Evolutionary conservation across 1,139 yeast species (phyloP), one percentile per base, ranked within the genome.

Genomic region (Candida anutae): DNA sequence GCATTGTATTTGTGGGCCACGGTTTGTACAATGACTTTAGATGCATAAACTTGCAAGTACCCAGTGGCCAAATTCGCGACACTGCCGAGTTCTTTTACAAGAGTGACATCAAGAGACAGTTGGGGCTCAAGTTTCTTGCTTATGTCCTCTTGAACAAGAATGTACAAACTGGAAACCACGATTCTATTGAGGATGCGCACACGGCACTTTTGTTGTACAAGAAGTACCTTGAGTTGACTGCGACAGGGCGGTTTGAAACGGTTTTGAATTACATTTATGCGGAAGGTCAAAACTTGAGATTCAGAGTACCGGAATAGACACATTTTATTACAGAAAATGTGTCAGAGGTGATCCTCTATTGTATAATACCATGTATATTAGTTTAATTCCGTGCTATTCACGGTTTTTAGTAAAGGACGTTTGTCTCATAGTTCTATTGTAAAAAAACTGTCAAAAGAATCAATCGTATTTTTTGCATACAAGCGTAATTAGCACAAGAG

Each of bases 1-100:
- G 97, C 0, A 88, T 95, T 46, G 71, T 82, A 0, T 90, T 93
- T 57, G 87, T 93, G 23, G 99, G 99, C 0, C 99, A 93, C 57
- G 96, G 97, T 2, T 63, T 93, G 34, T 68, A 72, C 28, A 87
- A 85, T 41, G 99, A 93, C 58, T 93, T 93, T 63, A 65, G 96
- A 43, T 84, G 94, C 23, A 90, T 93, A 42, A 88, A 90, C 46
- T 74, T 90, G 29, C 84, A 82, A 46, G 94, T 93, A 5, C 97
- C 98, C 0, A 64, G 65, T 23, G 52, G 55, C 3, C 98, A 93
- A 51, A 88, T 93, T 16, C 65, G 94, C 31, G 99, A 93, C 50
- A 93, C 99, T 0, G 78, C 85, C 1, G 77, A 80, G 26, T 73
- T 85, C 33, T 93, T 73, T 54, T 77, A 78, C 50, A 69, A 77